Evolutionary conservation across 352 stramenopile genomes (phyloP).

Genomic region (Phytophthora citrophthora): DNA sequence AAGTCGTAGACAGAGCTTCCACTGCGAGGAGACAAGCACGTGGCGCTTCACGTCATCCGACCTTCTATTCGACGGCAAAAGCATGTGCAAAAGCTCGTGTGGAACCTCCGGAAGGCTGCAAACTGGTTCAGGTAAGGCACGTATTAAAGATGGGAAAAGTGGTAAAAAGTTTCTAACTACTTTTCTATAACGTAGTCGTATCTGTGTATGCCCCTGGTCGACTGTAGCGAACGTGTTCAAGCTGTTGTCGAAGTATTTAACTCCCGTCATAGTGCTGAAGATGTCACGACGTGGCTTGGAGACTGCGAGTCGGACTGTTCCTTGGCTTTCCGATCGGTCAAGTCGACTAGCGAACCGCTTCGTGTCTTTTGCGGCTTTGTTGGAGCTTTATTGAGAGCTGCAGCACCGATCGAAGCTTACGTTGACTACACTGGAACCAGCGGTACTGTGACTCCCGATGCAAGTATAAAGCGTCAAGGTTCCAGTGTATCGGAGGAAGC

Average conservation of each 20-base stretch:
- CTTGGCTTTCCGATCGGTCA: conserved; percentile 15
- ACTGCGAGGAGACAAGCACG: conserved; percentile 33
- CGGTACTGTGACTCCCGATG: conserved; percentile 3
- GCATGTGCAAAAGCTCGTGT: conserved; percentile 28
- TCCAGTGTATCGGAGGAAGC: not conserved
- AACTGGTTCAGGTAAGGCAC: conserved; percentile 48
- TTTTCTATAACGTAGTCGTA: conserved; percentile 48
- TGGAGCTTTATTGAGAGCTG: conserved; percentile 57
- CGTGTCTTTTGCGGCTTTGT: conserved; percentile 70
- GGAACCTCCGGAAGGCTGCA: conserved; percentile 35
- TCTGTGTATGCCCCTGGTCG: conserved; percentile 71
- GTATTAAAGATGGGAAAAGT: not conserved
- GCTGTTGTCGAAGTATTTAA: conserved; percentile 79
- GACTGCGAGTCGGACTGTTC: conserved; percentile 29
- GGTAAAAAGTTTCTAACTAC: not conserved
- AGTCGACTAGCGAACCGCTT: conserved; percentile 45
- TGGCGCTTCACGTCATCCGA: conserved; percentile 17
- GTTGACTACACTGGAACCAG: conserved; percentile 12
- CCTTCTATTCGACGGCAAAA: conserved; percentile 42
- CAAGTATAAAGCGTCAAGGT: conserved; percentile 3
- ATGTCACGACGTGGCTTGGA: conserved; percentile 54
- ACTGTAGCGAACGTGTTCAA: conserved; percentile 55
- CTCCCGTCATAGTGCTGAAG: conserved; percentile 48
- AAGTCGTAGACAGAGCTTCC: conserved; percentile 33
- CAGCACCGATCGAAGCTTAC: conserved; percentile 39